These are phyloP conservation scores for Aspergillus cavernicola DNA, from an alignment of 495 filamentous ascomycete species.

Conservation along the genomic window DNA sequence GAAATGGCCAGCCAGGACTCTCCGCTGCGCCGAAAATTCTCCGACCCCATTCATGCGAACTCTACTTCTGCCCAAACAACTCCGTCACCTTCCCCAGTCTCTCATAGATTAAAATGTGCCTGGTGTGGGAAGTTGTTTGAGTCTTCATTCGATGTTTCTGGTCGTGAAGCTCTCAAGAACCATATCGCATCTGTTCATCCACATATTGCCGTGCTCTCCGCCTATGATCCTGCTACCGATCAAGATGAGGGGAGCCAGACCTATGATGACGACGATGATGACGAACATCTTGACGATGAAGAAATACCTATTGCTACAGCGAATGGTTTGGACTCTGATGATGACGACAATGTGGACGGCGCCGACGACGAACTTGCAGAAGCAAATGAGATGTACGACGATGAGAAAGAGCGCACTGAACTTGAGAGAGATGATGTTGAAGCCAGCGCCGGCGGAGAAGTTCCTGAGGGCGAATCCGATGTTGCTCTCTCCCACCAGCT, in stretches of 20 bases:
- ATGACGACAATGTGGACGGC: slow-evolving; percentile 16
- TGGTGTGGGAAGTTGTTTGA: slow-evolving; percentile 39
- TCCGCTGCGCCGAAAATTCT: slow-evolving; percentile 42
- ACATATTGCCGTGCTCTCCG: slow-evolving; percentile 17
- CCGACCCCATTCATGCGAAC: slow-evolving; percentile 36
- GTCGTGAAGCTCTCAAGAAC: slow-evolving; percentile 27
- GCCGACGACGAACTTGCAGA: slow-evolving; percentile 20
- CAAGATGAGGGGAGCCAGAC: slow-evolving; percentile 15
- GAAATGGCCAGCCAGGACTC: slow-evolving; percentile 42
- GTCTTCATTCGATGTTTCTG: slow-evolving; percentile 20
- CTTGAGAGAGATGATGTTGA: slow-evolving; percentile 22
- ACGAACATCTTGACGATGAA: slow-evolving; percentile 14
- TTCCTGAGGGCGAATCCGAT: slow-evolving; percentile 18
- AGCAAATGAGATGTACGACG: slow-evolving; percentile 19
- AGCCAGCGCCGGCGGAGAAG: slow-evolving; percentile 18
- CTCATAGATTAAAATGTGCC: slow-evolving; percentile 28
- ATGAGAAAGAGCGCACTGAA: slow-evolving; percentile 21
- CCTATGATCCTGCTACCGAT: slow-evolving; percentile 5
- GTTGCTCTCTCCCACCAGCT: slow-evolving; percentile 30
- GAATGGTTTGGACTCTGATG: slow-evolving; percentile 7
- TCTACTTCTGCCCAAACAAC: slow-evolving; percentile 38
- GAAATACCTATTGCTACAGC: slow-evolving; percentile 1
- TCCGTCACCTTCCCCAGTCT: slow-evolving; percentile 31
- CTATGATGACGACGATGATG: slow-evolving; percentile 11
- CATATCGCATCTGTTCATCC: slow-evolving; percentile 36